Evolutionary conservation across 2,329 filamentous ascomycete genomes (phyloP).

Genomic region (Penicillium hordei): DNA sequence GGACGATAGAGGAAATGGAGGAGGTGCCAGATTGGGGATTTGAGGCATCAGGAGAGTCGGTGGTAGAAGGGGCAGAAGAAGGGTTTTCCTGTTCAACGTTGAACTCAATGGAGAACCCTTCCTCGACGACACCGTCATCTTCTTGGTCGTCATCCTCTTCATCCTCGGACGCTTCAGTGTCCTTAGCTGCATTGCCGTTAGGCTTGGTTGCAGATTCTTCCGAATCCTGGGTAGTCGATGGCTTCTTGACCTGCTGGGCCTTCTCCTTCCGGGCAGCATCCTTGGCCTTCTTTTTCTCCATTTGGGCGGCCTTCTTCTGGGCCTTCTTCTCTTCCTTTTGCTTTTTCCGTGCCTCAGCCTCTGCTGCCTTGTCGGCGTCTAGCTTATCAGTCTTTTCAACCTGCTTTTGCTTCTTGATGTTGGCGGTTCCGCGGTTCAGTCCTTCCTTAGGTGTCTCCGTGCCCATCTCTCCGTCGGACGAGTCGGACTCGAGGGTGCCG

Average conservation of each 20-base stretch:
- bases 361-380: constrained; percentile 29
- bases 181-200: constrained; percentile 15
- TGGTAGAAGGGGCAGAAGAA: constrained; percentile 48
- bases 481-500: constrained; percentile 51
- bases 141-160: constrained; percentile 30
- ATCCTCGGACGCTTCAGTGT: constrained; percentile 23
- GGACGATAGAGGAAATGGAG: constrained; percentile 66
- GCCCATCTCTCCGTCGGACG: constrained; percentile 47
- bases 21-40: constrained; percentile 57
- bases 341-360: constrained; percentile 39
- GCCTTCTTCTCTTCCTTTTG: constrained; percentile 41
- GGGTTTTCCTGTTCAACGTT: constrained; percentile 39
- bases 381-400: constrained; percentile 31
- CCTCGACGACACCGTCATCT: constrained; percentile 46
- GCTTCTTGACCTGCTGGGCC: constrained; percentile 28
- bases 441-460: constrained; percentile 61
- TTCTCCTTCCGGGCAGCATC: constrained; percentile 40
- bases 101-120: constrained; percentile 53
- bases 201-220: constrained; percentile 26
- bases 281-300: constrained; percentile 51
- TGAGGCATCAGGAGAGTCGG: constrained; percentile 61
- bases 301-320: constrained; percentile 52
- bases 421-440: constrained; percentile 50
- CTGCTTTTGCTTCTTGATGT: constrained; percentile 58
- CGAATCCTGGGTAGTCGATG: constrained; percentile 17